Percentiles rank a stretch among this genome's conserved stretches.
Evolutionary conservation across 2,329 filamentous ascomycete genomes (phyloP).

Genomic region (Aspergillus jensenii): DNA sequence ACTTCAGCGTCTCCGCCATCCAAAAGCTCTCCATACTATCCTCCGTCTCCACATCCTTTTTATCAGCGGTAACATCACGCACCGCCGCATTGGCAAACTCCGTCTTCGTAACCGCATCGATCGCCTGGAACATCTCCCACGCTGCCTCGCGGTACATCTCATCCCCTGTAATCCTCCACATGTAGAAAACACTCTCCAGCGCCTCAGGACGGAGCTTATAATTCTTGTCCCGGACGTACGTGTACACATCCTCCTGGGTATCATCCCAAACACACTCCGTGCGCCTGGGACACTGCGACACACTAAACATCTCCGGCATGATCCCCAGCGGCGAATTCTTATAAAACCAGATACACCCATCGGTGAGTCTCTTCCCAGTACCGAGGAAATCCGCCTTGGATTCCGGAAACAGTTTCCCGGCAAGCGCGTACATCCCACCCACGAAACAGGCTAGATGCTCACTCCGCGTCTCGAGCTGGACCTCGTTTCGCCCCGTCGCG

Average conservation of each 20-base stretch:
- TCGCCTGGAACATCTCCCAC: conserved; percentile 46
- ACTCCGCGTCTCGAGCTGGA: not conserved
- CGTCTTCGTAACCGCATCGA: conserved; percentile 37
- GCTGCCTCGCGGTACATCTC: conserved; percentile 39
- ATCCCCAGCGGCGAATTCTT: conserved; percentile 52
- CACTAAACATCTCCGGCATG: conserved; percentile 58
- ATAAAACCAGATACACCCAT: conserved; percentile 61
- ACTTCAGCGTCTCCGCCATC: conserved; percentile 39
- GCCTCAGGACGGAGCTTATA: conserved; percentile 45
- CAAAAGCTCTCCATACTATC: conserved; percentile 40
- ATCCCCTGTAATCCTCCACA: conserved; percentile 58
- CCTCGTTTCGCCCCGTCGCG: not conserved
- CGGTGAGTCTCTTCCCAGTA: conserved; percentile 46
- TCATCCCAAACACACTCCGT: conserved; percentile 29
- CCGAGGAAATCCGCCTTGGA: conserved; percentile 50
- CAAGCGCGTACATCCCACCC: conserved; percentile 60
- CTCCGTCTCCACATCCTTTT: conserved; percentile 11
- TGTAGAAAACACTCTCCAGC: conserved; percentile 57
- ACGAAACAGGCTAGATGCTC: conserved; percentile 33
- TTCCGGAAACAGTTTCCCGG: conserved; percentile 45
- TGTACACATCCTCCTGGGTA: not conserved
- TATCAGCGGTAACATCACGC: conserved; percentile 30
- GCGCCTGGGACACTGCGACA: conserved; percentile 50
- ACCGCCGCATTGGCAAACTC: conserved; percentile 39
- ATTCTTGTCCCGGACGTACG: conserved; percentile 1